These are phyloP conservation scores for Colletotrichum eremochloae DNA, from an alignment of 2,329 filamentous ascomycete species.

Conservation along the genomic window DNA sequence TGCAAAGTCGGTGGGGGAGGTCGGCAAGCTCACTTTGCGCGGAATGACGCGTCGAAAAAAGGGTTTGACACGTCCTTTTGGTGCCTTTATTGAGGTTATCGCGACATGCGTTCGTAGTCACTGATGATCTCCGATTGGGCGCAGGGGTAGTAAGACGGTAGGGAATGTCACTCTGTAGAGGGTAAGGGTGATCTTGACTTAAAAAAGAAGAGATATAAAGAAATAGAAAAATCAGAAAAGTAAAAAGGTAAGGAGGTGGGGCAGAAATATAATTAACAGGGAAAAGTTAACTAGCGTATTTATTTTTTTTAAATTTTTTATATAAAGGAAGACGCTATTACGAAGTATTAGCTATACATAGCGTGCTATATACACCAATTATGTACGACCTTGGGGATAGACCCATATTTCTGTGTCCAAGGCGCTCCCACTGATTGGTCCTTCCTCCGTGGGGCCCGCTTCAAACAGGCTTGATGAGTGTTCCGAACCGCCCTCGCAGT, in stretches of 20 bases:
- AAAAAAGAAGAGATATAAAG: too few relatives aligned
- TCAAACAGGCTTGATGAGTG: background rate
- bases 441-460: too few relatives aligned
- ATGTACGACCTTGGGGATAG: background rate
- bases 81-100: background rate
- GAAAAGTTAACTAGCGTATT: background rate
- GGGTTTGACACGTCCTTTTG: conserved; percentile 5
- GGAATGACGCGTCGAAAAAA: conserved; percentile 10
- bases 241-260: background rate
- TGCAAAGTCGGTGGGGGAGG: background rate
- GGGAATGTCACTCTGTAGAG: too few relatives aligned
- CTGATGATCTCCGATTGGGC: background rate
- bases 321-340: background rate
- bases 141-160: too few relatives aligned
- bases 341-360: background rate
- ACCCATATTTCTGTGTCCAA: background rate
- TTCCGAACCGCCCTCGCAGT: background rate
- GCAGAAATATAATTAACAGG: background rate
- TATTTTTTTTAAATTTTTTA: background rate
- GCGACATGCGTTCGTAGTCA: background rate
- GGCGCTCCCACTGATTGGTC: background rate
- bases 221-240: background rate
- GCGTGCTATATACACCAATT: background rate
- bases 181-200: too few relatives aligned
- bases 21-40: background rate